Conservation (phyloP, 2,329 filamentous ascomycete species). For the Arthrinium puccinioides region DNA sequence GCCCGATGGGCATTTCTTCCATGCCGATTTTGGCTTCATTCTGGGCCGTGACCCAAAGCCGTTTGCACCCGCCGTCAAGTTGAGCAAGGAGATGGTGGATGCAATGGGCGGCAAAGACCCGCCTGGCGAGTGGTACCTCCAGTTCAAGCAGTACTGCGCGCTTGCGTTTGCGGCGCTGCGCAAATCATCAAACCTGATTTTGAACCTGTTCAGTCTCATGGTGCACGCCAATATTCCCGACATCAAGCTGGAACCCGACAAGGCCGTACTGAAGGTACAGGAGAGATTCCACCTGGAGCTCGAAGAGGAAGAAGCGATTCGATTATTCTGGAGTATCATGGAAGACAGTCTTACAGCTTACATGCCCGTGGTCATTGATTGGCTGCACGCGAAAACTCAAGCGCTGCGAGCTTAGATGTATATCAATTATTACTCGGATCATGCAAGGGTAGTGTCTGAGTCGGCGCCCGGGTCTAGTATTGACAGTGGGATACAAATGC, state of each 20-base stretch:
- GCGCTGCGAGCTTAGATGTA: constrained; percentile 67
- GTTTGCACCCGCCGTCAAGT: constrained; percentile 93
- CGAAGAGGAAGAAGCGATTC: constrained; percentile 84
- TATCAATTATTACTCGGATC: no score
- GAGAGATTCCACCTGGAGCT: constrained; percentile 91
- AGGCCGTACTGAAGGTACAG: constrained; percentile 89
- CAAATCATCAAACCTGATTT: constrained; percentile 82
- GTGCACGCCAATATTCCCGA: constrained; percentile 96
- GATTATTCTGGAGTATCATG: constrained; percentile 82
- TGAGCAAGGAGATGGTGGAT: constrained; percentile 97
- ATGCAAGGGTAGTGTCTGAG: no score
- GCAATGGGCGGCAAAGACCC: constrained; percentile 85
- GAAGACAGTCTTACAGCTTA: constrained; percentile 85
- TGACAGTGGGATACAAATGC: no score
- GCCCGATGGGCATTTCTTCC: constrained; percentile 91
- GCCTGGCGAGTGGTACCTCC: constrained; percentile 68
- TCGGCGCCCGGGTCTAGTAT: no score
- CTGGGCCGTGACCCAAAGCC: constrained; percentile 95
- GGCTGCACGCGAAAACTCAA: constrained; percentile 89
- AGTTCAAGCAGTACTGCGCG: constrained; percentile 94
- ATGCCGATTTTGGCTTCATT: constrained; percentile 97
- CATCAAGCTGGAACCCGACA: constrained; percentile 85
- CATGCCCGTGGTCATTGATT: constrained; percentile 90
- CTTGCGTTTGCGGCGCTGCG: constrained; percentile 87
- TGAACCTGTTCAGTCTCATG: constrained; percentile 96